Base-by-base conservation (phyloP, 306 rosid species). In the Lathyrus sativus region DNA sequence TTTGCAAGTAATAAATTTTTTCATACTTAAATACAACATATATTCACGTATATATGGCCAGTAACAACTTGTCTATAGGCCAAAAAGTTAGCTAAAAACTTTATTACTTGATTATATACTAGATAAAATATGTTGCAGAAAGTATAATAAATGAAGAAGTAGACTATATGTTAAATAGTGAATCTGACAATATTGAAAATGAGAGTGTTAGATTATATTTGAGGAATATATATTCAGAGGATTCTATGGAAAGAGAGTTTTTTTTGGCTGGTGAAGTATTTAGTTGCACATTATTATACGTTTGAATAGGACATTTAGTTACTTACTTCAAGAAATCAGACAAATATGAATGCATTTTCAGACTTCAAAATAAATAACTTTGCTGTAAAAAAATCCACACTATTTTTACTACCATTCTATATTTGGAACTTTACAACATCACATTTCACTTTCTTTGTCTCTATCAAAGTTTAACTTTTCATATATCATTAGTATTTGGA, bases 241-340 rank as follows among this genome's bases (percentile, higher is more conserved):
- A 67, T 70, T 74, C 15, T 33, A 35, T 56, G 44, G 33, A 48
- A 4, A 11, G 31, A 55, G 39, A 35, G 39, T 35, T 62, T 61
- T 6, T 26, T 26, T 2, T 24, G 63, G 61, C 50, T 76, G 56
- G 65, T 76, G 45, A 54, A 64, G 50, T 68, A 24, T 48, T 69
- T 69, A 69, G 54, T 64, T 65, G 59, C 1, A 62, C 84, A 75
- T 75, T 80, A 68, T 68, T 80, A 68, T 68, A 68, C 58, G 85
- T 64, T 10, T 69, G 74, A 74, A 72, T 14, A 49, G 0, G 74
- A 73, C 62, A 15, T 39, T 9, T 3, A 73, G 67, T 81, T 81
- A 12, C 83, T 61, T 71, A 57, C 55, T 76, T 79, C 58, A 33
- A 76, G 61, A 74, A 74, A 72, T 68, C 42, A 74, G 60, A 76